Evolutionary conservation across 2,329 filamentous ascomycete species (phyloP), one percentile per base, ranked within the genome.

Genomic region (Talaromyces sp.): DNA sequence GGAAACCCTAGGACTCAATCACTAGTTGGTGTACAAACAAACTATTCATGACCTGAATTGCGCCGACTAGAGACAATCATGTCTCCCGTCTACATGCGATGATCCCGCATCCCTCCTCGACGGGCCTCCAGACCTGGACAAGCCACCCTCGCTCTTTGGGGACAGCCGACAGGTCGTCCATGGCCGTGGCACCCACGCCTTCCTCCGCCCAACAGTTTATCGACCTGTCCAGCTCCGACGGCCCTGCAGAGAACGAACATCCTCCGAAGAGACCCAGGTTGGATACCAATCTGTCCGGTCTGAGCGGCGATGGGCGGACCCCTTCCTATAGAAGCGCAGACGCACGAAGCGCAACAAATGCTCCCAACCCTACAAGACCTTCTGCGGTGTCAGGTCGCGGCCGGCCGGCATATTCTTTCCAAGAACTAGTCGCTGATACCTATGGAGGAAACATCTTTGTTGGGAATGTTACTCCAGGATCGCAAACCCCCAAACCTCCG

Each of bases 321-420:
- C 39, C 58, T 25, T 42, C 62, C 6, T 44, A 25, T 12, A 60
- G 58, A 46, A 71, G 66, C 56, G 71, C 67, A 23, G 73, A 76
- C 21, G 58, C 67, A 35, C 74, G 68, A 66, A 73, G 63, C 66
- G 70, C 70, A 1, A 55, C 50, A n/a, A 61, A 48, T 54, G 67
- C 67, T 8, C 66, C 68, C 37, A 67, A 66, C n/a, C 66, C 65
- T 42, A 62, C 71, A 23, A 69, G 69, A 56, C 71, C 74, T 57
- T 61, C 71, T 58, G 65, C 69, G 28, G 66, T 74, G 11, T 69
- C 72, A 16, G 74, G 70, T 71, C 70, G 73, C 55, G 72, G 71
- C 52, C 71, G 76, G 16, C 76, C 76, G n/a, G 67, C 70, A 25
- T 78, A 75, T 73, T 77, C 75, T 5, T 77, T 78, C 58, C 71